Conservation (phyloP, 2,329 filamentous ascomycete species). For the Botrytis aclada region DNA sequence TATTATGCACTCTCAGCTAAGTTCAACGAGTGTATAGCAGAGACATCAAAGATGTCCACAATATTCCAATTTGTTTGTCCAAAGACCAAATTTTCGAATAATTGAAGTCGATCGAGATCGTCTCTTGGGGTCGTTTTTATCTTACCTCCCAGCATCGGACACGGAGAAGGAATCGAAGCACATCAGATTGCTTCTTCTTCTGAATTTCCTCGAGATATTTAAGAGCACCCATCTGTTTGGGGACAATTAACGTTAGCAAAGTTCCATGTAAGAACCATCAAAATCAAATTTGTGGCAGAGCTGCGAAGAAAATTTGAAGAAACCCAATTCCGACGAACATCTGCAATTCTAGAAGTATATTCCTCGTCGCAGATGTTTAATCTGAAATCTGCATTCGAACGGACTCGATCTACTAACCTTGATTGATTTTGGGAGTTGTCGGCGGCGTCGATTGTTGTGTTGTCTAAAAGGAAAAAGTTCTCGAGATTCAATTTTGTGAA, state of each 20-base stretch:
- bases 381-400: not conserved
- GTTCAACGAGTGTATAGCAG: conserved; percentile 99
- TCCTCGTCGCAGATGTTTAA: not conserved
- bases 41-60: conserved; percentile 43
- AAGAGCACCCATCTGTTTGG: conserved; percentile 72
- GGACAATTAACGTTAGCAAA: not conserved
- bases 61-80: conserved; percentile 33
- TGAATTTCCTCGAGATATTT: conserved; percentile 99
- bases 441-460: conserved; percentile 21
- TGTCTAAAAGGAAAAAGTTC: conserved; percentile 9
- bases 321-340: not conserved
- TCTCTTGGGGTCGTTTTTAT: conserved; percentile 44
- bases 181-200: conserved; percentile 99
- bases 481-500: conserved; percentile 5
- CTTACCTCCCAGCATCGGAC: conserved; percentile 99
- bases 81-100: conserved; percentile 36
- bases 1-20: conserved; percentile 99
- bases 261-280: not conserved
- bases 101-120: conserved; percentile 35
- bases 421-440: conserved; percentile 16
- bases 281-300: not conserved
- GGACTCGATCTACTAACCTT: conserved; percentile 13
- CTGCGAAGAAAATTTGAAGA: not conserved
- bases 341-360: not conserved
- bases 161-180: conserved; percentile 99